Conservation (phyloP, 306 rosid species). For the Nissolia schottii region DNA sequence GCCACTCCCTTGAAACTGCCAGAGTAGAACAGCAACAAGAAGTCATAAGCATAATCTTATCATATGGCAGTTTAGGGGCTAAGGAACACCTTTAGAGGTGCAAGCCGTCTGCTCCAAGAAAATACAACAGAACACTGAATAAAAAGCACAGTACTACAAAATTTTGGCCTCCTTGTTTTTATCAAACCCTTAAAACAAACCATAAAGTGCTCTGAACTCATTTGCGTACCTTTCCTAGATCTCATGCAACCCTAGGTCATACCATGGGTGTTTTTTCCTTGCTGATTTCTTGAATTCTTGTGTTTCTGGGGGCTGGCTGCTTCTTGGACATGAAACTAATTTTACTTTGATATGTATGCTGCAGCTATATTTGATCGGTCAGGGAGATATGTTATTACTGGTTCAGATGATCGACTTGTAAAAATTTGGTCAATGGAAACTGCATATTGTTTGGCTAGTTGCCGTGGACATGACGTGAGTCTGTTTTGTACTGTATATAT, state of each 20-base stretch:
- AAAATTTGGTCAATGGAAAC: constrained; percentile 99
- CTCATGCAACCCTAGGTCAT: background rate
- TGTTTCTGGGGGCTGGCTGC: constrained; percentile 11
- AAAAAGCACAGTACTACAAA: background rate
- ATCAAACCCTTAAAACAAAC: background rate
- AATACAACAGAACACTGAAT: background rate
- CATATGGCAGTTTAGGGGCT: background rate
- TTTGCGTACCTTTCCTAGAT: constrained; percentile 13
- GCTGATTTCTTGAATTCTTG: constrained; percentile 13
- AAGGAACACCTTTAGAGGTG: background rate
- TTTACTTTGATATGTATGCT: constrained; percentile 30
- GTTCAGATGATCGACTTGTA: constrained; percentile 98
- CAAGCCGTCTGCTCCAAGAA: background rate
- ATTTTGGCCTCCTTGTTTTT: background rate
- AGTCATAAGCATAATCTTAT: constrained; percentile 9
- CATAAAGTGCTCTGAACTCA: constrained; percentile 12
- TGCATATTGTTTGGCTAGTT: constrained; percentile 94
- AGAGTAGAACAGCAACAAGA: background rate
- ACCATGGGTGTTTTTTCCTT: background rate
- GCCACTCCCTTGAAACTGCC: background rate
- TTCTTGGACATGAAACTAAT: constrained; percentile 24
- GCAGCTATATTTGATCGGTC: constrained; percentile 92
- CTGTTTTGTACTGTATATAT: constrained; percentile 10
- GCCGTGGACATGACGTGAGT: constrained; percentile 98
- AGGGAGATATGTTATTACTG: constrained; percentile 93